phyloP scores from a whole-genome alignment of 1,284 basidiomycete genomes.

The Clitocybe nebularis region DNA sequence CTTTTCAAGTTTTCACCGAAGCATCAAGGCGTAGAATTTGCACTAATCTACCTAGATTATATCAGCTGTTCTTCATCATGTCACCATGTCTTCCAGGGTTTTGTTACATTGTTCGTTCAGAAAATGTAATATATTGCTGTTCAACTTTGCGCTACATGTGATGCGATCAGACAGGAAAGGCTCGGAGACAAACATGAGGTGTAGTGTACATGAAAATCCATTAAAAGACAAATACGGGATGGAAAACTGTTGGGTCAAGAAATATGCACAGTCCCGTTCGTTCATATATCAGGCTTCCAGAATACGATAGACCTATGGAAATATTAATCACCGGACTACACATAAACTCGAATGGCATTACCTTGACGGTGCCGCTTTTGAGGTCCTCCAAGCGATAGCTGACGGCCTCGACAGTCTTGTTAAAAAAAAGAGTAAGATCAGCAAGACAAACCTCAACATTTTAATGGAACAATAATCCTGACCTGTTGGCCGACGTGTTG shows the following conservation, averaged over 20 bases:
- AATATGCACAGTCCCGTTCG: not conserved
- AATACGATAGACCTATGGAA: constrained; percentile 46
- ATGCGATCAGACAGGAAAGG: not conserved
- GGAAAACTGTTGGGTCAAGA: not conserved
- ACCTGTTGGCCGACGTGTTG: constrained; percentile 76
- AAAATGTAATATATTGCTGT: constrained; percentile 6
- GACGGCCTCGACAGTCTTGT: constrained; percentile 75
- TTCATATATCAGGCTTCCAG: constrained; percentile 39
- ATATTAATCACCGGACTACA: constrained; percentile 4
- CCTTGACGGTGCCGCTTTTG: constrained; percentile 80
- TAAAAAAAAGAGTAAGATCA: constrained; percentile 19
- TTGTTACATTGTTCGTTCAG: constrained; percentile 3
- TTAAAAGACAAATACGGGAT: constrained; percentile 1
- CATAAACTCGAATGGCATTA: constrained; percentile 27
- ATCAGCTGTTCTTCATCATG: not conserved
- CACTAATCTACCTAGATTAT: not conserved
- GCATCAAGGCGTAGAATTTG: not conserved
- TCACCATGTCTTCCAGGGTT: constrained; percentile 4
- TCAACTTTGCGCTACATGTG: constrained; percentile 3
- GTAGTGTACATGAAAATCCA: constrained; percentile 5
- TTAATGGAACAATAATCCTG: constrained; percentile 21
- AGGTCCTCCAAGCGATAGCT: constrained; percentile 88
- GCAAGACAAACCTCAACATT: constrained; percentile 7
- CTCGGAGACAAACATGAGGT: constrained; percentile 1
- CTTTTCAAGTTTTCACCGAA: not conserved